Evolutionary conservation across 2,329 filamentous ascomycete genomes (phyloP), one percentile per base, ranked within the genome.

Genomic region (Monilinia vaccinii-corymbosi): DNA sequence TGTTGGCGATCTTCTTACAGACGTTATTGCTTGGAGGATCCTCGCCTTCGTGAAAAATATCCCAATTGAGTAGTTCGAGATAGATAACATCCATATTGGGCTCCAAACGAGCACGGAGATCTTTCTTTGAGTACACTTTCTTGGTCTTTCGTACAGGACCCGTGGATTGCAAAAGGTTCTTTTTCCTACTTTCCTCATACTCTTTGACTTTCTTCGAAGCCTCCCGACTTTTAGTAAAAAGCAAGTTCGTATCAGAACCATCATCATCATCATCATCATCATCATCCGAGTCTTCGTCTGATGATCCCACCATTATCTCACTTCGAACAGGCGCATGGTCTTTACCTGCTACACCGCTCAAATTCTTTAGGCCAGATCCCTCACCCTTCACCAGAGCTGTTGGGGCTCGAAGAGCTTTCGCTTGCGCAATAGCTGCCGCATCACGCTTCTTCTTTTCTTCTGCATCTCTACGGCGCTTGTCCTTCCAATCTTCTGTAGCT

Each of bases 41-140:
- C 69, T 92, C 90, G 32, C 91, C 91, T 49, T 85, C 78, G 69
- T 96, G 89, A 73, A 97, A 99, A 66, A 95, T 96, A 66, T 99
- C 89, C 94, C 94, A 99, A 60, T 88, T 83, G 3, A 99, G 82
- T 55, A 99, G 91, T 21, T 87, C 87, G 68, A 88, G 86, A 71
- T 97, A 94, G 34, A 99, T 76, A 18, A 84, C 80, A 42, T 91
- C 87, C 75, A 99, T 87, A 65, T 95, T 90, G 9, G 95, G 94
- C 36, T 92, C 88, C 62, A 99, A 79, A 63, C 94, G 87, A 64
- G 94, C 93, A 67, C 93, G 87, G 84, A 97, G 93, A 74, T 99
- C 94, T 73, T 96, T 96, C 49, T 87, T 84, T 18, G 91, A 93
- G 53, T 93, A 84, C 63, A 87, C 79, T 56, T 91, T 83, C 71